Conservation (phyloP, 257 asterid species). For the Solanum medicagineum region DNA sequence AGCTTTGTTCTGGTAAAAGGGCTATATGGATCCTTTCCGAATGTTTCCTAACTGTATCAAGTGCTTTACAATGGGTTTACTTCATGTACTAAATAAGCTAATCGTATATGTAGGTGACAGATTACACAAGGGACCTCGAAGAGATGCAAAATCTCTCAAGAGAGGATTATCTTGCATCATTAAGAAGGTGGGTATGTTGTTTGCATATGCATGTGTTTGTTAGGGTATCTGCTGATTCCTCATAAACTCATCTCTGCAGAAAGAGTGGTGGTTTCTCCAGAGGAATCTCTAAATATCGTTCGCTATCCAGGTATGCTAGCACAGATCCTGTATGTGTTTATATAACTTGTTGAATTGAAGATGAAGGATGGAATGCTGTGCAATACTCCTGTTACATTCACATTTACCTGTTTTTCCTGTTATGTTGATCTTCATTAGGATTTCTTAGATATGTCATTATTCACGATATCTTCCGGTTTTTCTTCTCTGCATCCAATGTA, state of each 20-base stretch:
- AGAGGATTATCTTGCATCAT: constrained; percentile 96
- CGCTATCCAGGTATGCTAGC: constrained; percentile 71
- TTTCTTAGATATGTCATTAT: not conserved
- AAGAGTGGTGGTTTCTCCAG: constrained; percentile 97
- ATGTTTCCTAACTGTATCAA: not conserved
- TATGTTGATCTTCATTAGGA: not conserved
- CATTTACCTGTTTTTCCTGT: not conserved
- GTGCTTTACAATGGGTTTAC: not conserved
- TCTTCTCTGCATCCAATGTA: constrained; percentile 17
- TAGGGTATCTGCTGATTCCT: not conserved
- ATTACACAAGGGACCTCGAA: constrained; percentile 88
- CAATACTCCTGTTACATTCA: not conserved
- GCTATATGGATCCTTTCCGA: not conserved
- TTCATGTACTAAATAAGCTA: not conserved
- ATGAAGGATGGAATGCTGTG: not conserved
- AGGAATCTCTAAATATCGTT: constrained; percentile 88
- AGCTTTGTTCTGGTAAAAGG: not conserved
- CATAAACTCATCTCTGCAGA: constrained; percentile 40
- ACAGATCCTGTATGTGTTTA: not conserved
- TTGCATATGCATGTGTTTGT: not conserved
- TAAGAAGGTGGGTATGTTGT: constrained; percentile 49
- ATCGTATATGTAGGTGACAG: constrained; percentile 54
- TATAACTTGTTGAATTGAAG: not conserved
- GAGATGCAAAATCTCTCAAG: constrained; percentile 95
- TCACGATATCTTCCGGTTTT: not conserved